These are phyloP conservation scores for Strigomonas culicis DNA, from an alignment of 208 protist species.

Conservation along the genomic window DNA sequence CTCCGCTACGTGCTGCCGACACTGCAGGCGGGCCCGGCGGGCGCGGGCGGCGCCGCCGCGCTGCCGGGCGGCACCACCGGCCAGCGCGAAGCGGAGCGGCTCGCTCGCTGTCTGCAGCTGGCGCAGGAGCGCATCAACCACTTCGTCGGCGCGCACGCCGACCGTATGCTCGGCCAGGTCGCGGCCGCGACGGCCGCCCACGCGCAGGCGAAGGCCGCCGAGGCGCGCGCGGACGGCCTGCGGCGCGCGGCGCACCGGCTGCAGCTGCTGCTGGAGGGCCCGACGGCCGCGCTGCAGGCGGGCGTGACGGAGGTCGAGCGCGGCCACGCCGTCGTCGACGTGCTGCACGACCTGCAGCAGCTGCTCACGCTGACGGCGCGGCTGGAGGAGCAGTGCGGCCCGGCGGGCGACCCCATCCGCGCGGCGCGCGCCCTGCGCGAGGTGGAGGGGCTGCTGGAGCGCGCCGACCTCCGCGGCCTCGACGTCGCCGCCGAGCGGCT, in stretches of 20 bases:
- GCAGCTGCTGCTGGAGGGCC: slow-evolving; percentile 63
- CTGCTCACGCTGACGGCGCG: slow-evolving; percentile 47
- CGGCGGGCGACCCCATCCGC: slow-evolving; percentile 37
- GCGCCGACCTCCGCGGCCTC: slow-evolving; percentile 31
- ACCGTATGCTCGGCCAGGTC: slow-evolving; percentile 61
- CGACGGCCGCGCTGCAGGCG: slow-evolving; percentile 43
- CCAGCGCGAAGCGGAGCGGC: slow-evolving; percentile 38
- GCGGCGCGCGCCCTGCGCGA: slow-evolving; percentile 60
- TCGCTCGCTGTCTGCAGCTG: slow-evolving; percentile 42
- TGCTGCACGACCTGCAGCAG: slow-evolving; percentile 45
- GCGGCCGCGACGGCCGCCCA: slow-evolving; percentile 49
- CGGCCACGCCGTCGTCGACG: slow-evolving; percentile 39
- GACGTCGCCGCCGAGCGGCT: slow-evolving; percentile 62
- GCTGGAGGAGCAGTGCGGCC: slow-evolving; percentile 39
- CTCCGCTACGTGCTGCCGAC: slow-evolving; percentile 66
- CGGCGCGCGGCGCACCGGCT: slow-evolving; percentile 47
- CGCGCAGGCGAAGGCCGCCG: slow-evolving; percentile 39
- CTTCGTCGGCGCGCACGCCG: slow-evolving; percentile 51
- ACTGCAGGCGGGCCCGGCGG: slow-evolving; percentile 4
- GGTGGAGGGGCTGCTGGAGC: slow-evolving; percentile 50
- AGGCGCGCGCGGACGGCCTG: slow-evolving; percentile 47
- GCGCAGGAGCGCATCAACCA: slow-evolving; percentile 43
- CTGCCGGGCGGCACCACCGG: no score
- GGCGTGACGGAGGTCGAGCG: slow-evolving; percentile 59
- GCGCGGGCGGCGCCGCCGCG: no score